These are phyloP conservation scores for Eurotiales sp. DNA, from an alignment of 2,329 filamentous ascomycete species.

Conservation along the genomic window DNA sequence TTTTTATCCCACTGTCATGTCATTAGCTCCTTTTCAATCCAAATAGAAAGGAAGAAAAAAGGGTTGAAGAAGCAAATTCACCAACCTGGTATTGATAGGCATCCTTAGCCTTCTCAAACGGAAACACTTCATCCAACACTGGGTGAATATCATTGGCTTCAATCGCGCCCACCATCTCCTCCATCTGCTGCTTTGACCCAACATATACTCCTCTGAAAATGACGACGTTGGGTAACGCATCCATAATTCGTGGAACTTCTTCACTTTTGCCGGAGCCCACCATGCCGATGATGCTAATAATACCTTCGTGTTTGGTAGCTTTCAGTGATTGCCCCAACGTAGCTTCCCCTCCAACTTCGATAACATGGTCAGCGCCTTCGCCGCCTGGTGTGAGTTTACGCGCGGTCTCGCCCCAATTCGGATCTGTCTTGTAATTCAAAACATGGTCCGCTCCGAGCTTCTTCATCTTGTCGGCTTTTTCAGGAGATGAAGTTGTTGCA, in stretches of 20 bases:
- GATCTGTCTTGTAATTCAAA: conserved; percentile 58
- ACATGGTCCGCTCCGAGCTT: conserved; percentile 55
- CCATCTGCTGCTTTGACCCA: conserved; percentile 53
- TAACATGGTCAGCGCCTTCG: conserved; percentile 57
- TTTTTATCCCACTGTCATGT: conserved; percentile 44
- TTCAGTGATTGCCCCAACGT: conserved; percentile 57
- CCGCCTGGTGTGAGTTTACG: conserved; percentile 48
- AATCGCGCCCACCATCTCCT: conserved; percentile 58
- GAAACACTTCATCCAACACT: conserved; percentile 46
- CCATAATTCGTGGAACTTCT: conserved; percentile 51
- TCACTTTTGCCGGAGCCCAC: conserved; percentile 47
- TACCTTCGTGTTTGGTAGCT: conserved; percentile 52
- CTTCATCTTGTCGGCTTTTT: conserved; percentile 52
- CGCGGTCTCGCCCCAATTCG: conserved; percentile 59
- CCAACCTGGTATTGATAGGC: conserved; percentile 11
- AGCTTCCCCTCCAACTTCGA: conserved; percentile 64
- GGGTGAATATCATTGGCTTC: conserved; percentile 58
- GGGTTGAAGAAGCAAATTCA: background rate
- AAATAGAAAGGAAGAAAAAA: background rate
- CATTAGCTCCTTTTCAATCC: conserved; percentile 12
- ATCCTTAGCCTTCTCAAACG: conserved; percentile 8
- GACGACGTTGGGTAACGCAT: conserved; percentile 48
- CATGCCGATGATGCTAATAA: conserved; percentile 57
- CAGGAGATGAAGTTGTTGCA: conserved; percentile 55
- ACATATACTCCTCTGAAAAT: conserved; percentile 58